Evolutionary conservation across 1,284 basidiomycete species (phyloP), one percentile per base, ranked within the genome.

Genomic region (Ganoderma multipileum): DNA sequence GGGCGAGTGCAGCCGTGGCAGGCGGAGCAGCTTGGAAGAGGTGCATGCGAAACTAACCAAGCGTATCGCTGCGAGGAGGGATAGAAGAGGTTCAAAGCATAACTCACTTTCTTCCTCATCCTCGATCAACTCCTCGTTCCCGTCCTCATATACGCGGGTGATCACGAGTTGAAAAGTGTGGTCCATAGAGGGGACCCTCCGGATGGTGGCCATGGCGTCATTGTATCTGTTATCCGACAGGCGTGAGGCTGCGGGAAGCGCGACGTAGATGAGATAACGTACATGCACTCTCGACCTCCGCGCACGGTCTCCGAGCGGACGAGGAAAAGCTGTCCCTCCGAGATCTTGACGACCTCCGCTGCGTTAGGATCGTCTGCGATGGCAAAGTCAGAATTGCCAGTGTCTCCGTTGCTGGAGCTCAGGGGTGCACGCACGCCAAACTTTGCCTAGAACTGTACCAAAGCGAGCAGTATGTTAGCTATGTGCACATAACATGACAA

Each of bases 211-310:
- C 81, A 98, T 96, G 9, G 97, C 97, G 76, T 98, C 96, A 75
- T 96, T 95, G 82, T 96, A 99, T 76, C 96, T 98, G 78, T 42
- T 44, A 55, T 36, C 50, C 30, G 14, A 41, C 52, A 11, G 18
- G 41, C 28, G 38, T 62, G 61, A 39, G 62, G 38, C 26, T 42
- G 26, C 20, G 16, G 18, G 52, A 55, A 55, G 44, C 44, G 20
- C 20, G 26, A 50, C 41, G 11, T 3, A 30, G 42, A 28, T 50
- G 26, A 23, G 36, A 64, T 50, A 20, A 85, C 95, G 76, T 78
- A 97, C 96, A 99, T 98, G 95, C 98, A 99, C 85, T 99, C 97
- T 75, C 96, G 85, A 14, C 93, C 93, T 50, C 95, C 94, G 74
- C 97, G 93, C 74, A 98, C 92, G 74, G 92, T 94, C 69, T 94